Percentiles rank a stretch among this genome's conserved stretches.
Conservation (phyloP, 2,329 filamentous ascomycete species). For the Leptodontidium sp. region DNA sequence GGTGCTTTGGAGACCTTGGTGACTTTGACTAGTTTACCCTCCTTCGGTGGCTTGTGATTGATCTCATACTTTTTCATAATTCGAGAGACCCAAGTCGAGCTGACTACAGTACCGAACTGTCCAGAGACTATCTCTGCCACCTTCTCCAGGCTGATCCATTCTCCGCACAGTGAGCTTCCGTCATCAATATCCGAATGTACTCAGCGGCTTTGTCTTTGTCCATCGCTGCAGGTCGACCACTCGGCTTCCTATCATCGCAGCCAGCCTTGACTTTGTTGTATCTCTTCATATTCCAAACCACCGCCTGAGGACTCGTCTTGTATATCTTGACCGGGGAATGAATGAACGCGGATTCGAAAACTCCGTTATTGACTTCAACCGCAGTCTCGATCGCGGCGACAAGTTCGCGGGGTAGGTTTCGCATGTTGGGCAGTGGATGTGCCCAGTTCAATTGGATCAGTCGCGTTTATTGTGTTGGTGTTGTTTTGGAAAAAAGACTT, state of each 20-base stretch:
- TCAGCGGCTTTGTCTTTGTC: slow-evolving; percentile 29
- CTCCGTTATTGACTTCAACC: slow-evolving; percentile 23
- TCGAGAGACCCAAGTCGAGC: slow-evolving; percentile 4
- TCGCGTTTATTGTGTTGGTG: background rate
- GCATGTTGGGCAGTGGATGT: background rate
- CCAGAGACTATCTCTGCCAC: slow-evolving; percentile 14
- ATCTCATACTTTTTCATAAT: slow-evolving; percentile 18
- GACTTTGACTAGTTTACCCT: background rate
- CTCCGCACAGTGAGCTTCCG: background rate
- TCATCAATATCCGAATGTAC: slow-evolving; percentile 13
- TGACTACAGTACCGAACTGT: background rate
- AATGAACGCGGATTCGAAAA: slow-evolving; percentile 27
- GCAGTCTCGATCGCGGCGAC: slow-evolving; percentile 26
- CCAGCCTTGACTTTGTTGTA: slow-evolving; percentile 27
- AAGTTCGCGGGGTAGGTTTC: slow-evolving; percentile 22
- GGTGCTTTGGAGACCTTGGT: background rate
- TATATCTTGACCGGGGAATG: slow-evolving; percentile 27
- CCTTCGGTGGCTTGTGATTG: background rate
- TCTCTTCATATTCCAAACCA: slow-evolving; percentile 29
- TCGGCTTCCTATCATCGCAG: slow-evolving; percentile 22
- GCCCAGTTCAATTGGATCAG: background rate
- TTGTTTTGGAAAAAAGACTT: background rate
- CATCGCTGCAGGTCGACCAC: slow-evolving; percentile 22
- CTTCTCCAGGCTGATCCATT: slow-evolving; percentile 1
- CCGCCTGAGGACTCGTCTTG: slow-evolving; percentile 27